phyloP scores from a whole-genome alignment of 2,329 filamentous ascomycete species.

The Penicillium occitanis region DNA sequence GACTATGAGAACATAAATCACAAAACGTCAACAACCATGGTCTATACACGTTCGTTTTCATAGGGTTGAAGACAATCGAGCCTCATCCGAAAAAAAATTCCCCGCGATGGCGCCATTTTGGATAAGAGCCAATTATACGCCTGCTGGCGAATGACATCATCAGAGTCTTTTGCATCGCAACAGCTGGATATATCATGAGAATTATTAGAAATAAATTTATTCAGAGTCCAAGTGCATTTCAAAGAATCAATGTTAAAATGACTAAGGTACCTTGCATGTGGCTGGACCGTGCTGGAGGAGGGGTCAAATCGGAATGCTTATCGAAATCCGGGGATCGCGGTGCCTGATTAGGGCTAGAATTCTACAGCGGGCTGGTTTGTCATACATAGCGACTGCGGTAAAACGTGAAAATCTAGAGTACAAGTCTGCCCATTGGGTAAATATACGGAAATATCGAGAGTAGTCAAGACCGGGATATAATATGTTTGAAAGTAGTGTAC shows the following conservation, averaged over 20 bases:
- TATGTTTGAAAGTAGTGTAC: conserved; percentile 10
- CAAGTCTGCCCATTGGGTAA: neutral
- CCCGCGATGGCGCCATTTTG: conserved; percentile 22
- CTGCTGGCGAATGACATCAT: conserved; percentile 16
- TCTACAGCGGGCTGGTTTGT: neutral
- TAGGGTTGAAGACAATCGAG: neutral
- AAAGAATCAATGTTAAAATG: neutral
- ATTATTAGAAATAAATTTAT: too few species aligned
- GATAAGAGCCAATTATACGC: conserved; percentile 7
- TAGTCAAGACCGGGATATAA: neutral
- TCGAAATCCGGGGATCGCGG: neutral
- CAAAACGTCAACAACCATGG: neutral
- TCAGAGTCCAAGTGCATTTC: neutral
- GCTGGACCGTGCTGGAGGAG: neutral
- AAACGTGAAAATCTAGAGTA: neutral
- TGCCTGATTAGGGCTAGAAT: conserved; percentile 1
- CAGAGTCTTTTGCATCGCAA: neutral
- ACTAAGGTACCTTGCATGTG: neutral
- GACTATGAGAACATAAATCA: neutral
- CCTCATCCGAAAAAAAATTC: conserved; percentile 16
- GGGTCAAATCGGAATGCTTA: conserved; percentile 8
- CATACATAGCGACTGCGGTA: neutral
- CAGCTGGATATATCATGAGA: neutral
- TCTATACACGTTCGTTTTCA: too few species aligned
- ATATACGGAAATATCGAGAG: neutral